Base-by-base conservation (phyloP, 129 eudicot genomes). In the Oenanthe sinensis region DNA sequence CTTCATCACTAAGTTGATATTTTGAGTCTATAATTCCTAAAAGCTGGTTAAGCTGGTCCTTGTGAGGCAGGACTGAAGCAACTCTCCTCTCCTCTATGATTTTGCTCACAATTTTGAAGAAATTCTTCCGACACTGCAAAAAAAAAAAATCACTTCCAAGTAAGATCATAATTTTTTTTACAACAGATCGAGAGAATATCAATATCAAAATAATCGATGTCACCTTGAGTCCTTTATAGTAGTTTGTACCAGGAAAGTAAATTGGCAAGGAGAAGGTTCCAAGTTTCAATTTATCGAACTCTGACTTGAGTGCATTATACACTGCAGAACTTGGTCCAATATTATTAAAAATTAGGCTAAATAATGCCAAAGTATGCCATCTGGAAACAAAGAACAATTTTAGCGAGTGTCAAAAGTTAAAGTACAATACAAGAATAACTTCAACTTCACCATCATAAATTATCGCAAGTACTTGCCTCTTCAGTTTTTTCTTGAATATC, bases 221-320 rank as follows among this genome's bases (percentile, higher is more conserved):
- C 65, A 88, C 91, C 91, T 76, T 52, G 46, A 86, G 47, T 19
- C 93, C 93, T 16, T 40, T 71, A 65, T 83, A 44, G 37, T 89
- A 89, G 58, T 76, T 86, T 42, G 90, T 75, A 75, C 85, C 84
- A 0, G 90, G 93, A 60, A 86, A 26, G 79, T 89, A 37, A 43
- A 89, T 86, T 48, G 93, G 93, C 20, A 89, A 78, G 19, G 93
- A 86, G 50, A 89, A 26, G n/a, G 93, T 46, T 28, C 90, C 93
- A 22, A 76, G 4, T 7, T 67, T 8, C 74, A 89, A 44, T 77
- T 84, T 84, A 72, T 77, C 81, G 50, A 89, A 89, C 78, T 84
- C 90, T 1, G 50, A 4, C 58, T 62, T 86, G 55, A 88, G 83
- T 8, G 54, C 58, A n/a, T 81, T 72, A 47, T 80, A 84, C 0